phyloP scores from a whole-genome alignment of 2,329 filamentous ascomycete genomes.

The Colletotrichum truncatum region DNA sequence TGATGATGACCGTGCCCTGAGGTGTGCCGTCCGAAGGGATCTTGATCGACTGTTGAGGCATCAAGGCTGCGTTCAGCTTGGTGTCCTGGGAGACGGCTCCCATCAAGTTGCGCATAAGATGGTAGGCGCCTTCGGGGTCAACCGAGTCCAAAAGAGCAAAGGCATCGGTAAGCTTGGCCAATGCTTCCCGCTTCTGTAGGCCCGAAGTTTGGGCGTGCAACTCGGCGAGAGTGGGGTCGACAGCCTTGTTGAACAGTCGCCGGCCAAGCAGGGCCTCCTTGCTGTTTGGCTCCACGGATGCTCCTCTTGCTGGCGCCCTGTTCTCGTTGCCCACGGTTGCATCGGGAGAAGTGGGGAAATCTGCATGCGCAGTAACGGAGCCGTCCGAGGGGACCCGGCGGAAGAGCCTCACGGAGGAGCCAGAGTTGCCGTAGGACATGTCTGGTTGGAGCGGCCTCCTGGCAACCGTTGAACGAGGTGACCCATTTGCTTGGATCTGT shows the following conservation, averaged over 20 bases:
- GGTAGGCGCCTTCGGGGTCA: slow-evolving; percentile 90
- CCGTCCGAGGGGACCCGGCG: slow-evolving; percentile 82
- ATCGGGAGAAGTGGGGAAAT: slow-evolving; percentile 46
- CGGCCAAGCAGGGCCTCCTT: slow-evolving; percentile 88
- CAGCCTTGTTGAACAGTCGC: slow-evolving; percentile 80
- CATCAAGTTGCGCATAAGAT: slow-evolving; percentile 81
- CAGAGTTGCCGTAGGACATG: slow-evolving; percentile 92
- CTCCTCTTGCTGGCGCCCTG: slow-evolving; percentile 56
- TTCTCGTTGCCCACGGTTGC: slow-evolving; percentile 70
- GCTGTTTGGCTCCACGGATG: slow-evolving; percentile 65
- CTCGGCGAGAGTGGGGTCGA: slow-evolving; percentile 87
- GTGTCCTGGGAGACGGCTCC: slow-evolving; percentile 76
- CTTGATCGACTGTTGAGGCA: slow-evolving; percentile 50
- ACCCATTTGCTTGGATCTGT: slow-evolving; percentile 47
- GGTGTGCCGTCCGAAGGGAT: slow-evolving; percentile 54
- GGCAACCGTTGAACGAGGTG: slow-evolving; percentile 52
- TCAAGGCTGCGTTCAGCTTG: slow-evolving; percentile 65
- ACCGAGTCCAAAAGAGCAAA: slow-evolving; percentile 85
- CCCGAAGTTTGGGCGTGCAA: slow-evolving; percentile 80
- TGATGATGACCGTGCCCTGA: slow-evolving; percentile 66
- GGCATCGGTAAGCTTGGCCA: slow-evolving; percentile 85
- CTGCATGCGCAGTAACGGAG: slow-evolving; percentile 53
- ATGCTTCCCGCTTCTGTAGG: slow-evolving; percentile 78
- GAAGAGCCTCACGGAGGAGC: slow-evolving; percentile 92
- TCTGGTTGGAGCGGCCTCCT: slow-evolving; percentile 88